Evolutionary conservation across 2,329 filamentous ascomycete genomes (phyloP).

Genomic region (Sporothrix variecibatus): DNA sequence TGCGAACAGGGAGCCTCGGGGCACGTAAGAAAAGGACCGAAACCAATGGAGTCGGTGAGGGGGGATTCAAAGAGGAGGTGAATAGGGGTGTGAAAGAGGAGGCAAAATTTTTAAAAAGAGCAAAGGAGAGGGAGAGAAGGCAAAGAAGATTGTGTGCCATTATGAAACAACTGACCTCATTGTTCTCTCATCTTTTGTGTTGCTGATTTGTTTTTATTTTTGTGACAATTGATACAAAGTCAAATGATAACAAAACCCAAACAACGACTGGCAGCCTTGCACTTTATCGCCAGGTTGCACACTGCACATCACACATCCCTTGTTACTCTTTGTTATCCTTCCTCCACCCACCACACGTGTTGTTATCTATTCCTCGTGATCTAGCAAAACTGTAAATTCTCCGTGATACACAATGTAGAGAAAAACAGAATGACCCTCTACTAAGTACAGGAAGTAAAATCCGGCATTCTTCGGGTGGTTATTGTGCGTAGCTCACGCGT

Average conservation of each 20-base stretch:
- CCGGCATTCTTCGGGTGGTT: neutral
- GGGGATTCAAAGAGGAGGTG: neutral
- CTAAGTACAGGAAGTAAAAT: neutral
- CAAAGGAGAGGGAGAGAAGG: neutral
- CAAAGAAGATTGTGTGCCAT: neutral
- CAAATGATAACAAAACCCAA: slow-evolving; percentile 4
- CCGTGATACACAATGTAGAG: slow-evolving; percentile 4
- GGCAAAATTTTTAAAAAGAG: neutral
- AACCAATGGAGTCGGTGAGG: slow-evolving; percentile 5
- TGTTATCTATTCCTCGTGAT: neutral
- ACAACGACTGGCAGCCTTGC: neutral
- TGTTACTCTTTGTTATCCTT: neutral
- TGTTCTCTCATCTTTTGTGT: neutral
- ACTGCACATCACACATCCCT: neutral
- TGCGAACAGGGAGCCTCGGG: neutral
- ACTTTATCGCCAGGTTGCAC: neutral
- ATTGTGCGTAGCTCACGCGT: neutral
- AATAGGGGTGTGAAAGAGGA: neutral
- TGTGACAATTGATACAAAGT: neutral
- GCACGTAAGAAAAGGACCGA: slow-evolving; percentile 1
- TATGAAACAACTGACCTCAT: neutral
- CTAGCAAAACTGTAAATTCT: neutral
- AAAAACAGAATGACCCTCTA: neutral
- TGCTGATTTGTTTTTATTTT: neutral
- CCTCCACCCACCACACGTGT: neutral